A percentile compares a stretch with the other conserved stretches of the same genome.
These are phyloP conservation scores for Teratosphaeria viscida DNA, from an alignment of 2,329 filamentous ascomycete species.

Conservation along the genomic window DNA sequence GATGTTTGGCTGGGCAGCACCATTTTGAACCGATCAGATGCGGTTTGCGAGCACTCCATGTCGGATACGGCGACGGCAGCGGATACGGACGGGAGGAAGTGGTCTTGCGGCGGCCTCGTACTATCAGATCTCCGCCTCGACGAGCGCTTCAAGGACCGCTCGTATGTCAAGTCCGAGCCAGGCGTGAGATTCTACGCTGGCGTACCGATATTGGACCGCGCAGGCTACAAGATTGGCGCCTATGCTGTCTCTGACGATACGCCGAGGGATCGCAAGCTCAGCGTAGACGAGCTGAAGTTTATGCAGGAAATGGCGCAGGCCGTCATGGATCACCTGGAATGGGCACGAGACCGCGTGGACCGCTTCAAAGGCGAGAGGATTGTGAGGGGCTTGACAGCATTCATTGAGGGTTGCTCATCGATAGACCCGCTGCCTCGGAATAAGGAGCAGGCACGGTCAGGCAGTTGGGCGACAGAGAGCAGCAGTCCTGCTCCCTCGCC, in stretches of 20 bases:
- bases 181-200: conserved; percentile 25
- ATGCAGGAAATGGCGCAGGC: conserved; percentile 24
- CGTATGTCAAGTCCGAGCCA: conserved; percentile 21
- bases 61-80: conserved; percentile 5
- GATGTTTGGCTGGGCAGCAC: conserved; percentile 9
- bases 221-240: conserved; percentile 25
- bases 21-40: conserved; percentile 4
- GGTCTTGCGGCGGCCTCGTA: conserved; percentile 1
- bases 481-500: neutral
- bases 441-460: neutral
- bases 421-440: neutral
- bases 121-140: conserved; percentile 23
- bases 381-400: conserved; percentile 13
- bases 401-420: conserved; percentile 10
- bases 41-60: conserved; percentile 7
- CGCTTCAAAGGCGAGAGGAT: conserved; percentile 15
- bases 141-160: conserved; percentile 21
- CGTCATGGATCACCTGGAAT: conserved; percentile 26
- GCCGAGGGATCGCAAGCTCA: conserved; percentile 13
- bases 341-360: conserved; percentile 26
- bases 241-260: conserved; percentile 22
- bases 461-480: neutral
- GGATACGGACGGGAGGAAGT: conserved; percentile 9
- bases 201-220: conserved; percentile 23
- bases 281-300: conserved; percentile 12